Percentiles rank a stretch among this genome's conserved stretches.
Evolutionary conservation across 129 eudicot species (phyloP).

Genomic region (Mikania micrantha): DNA sequence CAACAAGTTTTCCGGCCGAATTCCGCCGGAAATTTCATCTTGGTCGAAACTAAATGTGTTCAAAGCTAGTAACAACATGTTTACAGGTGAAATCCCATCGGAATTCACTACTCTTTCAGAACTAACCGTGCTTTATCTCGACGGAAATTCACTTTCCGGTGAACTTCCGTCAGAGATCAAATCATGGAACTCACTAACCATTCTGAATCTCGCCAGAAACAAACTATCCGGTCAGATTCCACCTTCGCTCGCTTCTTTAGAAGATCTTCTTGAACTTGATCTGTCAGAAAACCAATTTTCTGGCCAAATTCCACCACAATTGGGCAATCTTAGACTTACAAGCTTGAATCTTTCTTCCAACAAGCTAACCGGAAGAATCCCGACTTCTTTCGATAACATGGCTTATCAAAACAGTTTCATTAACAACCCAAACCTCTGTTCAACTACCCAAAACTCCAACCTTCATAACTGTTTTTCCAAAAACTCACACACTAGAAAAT

Average conservation of each 20-base stretch:
- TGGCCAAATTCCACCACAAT: slow-evolving; percentile 66
- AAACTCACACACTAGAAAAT: slow-evolving; percentile 20
- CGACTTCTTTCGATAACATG: slow-evolving; percentile 47
- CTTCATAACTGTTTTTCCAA: slow-evolving; percentile 40
- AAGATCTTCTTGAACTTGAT: slow-evolving; percentile 67
- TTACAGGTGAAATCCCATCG: slow-evolving; percentile 70
- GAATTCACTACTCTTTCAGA: slow-evolving; percentile 52
- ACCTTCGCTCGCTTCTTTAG: slow-evolving; percentile 39
- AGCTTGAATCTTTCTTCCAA: slow-evolving; percentile 73
- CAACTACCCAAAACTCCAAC: slow-evolving; percentile 30
- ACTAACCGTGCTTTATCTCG: slow-evolving; percentile 46
- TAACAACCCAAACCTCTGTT: slow-evolving; percentile 66
- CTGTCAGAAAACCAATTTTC: slow-evolving; percentile 66
- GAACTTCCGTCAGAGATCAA: slow-evolving; percentile 47
- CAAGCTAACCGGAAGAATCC: slow-evolving; percentile 58
- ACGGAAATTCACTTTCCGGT: slow-evolving; percentile 77
- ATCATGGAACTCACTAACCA: slow-evolving; percentile 65
- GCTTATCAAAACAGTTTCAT: slow-evolving; percentile 72
- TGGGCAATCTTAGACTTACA: slow-evolving; percentile 47
- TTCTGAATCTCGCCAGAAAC: slow-evolving; percentile 60
- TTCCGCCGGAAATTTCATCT: slow-evolving; percentile 42
- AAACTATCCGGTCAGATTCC: slow-evolving; percentile 75
- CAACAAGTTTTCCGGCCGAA: slow-evolving; percentile 70
- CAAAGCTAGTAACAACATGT: slow-evolving; percentile 60
- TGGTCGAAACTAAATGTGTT: slow-evolving; percentile 65